Evolutionary conservation across 805 yeast species (phyloP), one percentile per base, ranked within the genome.

Genomic region (Candida coleopterorum): DNA sequence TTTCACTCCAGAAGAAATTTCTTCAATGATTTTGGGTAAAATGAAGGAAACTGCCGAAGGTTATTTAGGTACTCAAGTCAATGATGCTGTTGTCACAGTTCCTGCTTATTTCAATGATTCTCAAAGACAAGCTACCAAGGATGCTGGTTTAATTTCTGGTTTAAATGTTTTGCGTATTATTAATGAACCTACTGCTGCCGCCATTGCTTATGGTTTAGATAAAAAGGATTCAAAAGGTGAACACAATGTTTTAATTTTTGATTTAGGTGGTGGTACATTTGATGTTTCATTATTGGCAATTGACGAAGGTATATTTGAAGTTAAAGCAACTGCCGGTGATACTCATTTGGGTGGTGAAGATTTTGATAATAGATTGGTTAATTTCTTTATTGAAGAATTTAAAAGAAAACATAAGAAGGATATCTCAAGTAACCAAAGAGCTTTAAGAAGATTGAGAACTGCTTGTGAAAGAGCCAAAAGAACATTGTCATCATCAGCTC

Each of bases 401-500:
- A 87, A 89, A 78, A 85, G 93, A 81, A 90, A 90, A 75, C 80
- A 88, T 63, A 76, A 76, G 55, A 81, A 86, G 55, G 97, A 93
- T 63, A 72, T 90, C 46, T 63, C 85, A 48, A 72, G 75, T 43
- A 88, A 87, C 71, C 74, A 79, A 52, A 85, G 88, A 71, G 89
- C 97, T 28, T 68, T 89, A 55, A 85, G 95, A 53, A 87, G 90
- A 72, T 78, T 89, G 59, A 89, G 90, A 81, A 85, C 96, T 61
- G 97, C 90, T 63, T 95, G 88, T 61, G 97, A 89, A 74, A 87
- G 93, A 76, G 97, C 97, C 38, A 90, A 90, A 79, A 84, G 98
- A 73, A 80, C 95, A 29, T 74, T 90, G 58, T 89, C 97, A 15
- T 82, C 95, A 42, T 96, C 90, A 68, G 87, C 89, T 76, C 87